A percentile compares a stretch with the other conserved stretches of the same genome.
These are phyloP conservation scores for Excoecaria agallocha DNA, from an alignment of 345 rosid species.

Conservation along the genomic window DNA sequence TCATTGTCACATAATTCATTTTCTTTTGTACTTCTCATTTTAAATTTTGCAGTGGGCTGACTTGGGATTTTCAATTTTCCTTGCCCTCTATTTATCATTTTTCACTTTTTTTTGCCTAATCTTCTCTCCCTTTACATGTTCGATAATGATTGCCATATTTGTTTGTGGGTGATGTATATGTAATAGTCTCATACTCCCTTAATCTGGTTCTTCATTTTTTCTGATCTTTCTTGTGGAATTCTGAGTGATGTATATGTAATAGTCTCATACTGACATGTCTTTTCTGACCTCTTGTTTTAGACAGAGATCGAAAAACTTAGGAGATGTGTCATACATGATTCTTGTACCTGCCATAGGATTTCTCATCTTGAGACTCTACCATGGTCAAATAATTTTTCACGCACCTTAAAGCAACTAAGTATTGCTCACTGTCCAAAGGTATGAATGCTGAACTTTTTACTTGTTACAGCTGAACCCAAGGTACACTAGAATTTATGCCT, in stretches of 20 bases:
- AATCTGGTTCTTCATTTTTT: neutral
- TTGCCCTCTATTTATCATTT: neutral
- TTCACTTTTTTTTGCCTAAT: neutral
- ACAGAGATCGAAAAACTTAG: constrained; percentile 48
- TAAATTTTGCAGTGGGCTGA: neutral
- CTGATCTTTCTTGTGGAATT: neutral
- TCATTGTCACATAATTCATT: neutral
- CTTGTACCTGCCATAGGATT: constrained; percentile 56
- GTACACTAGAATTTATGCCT: neutral
- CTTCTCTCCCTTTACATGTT: neutral
- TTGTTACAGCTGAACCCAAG: constrained; percentile 3
- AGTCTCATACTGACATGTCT: constrained; percentile 5
- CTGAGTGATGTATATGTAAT: neutral
- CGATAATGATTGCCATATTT: too few relatives aligned
- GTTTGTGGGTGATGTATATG: too few relatives aligned
- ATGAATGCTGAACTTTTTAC: constrained; percentile 9
- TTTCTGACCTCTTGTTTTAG: constrained; percentile 30
- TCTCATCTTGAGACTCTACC: constrained; percentile 51
- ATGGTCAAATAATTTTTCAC: constrained; percentile 67
- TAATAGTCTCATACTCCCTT: too few relatives aligned
- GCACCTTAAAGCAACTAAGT: constrained; percentile 50
- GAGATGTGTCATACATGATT: constrained; percentile 49
- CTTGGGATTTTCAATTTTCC: neutral
- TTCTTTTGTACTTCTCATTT: neutral
- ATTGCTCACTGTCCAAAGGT: constrained; percentile 79